phyloP scores from a whole-genome alignment of 2,329 filamentous ascomycete genomes.

The Teratosphaeria gauchensis region DNA sequence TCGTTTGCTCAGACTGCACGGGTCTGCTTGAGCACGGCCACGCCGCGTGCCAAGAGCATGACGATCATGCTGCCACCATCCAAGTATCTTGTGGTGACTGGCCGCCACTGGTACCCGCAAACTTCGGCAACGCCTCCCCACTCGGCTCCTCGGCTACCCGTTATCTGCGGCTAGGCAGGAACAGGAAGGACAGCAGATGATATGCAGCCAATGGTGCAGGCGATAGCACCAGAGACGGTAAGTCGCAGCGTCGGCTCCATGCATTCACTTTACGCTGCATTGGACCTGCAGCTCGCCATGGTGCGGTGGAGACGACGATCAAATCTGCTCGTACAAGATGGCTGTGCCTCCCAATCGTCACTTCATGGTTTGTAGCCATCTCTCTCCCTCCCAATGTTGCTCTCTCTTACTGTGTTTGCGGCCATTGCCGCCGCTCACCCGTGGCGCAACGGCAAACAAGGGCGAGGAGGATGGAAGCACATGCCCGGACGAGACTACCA shows the following conservation, averaged over 20 bases:
- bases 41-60: no score
- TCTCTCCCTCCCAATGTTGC: neutral
- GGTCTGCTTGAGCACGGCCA: no score
- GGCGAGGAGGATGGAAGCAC: constrained; percentile 17
- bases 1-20: no score
- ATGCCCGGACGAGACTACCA: constrained; percentile 27
- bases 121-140: neutral
- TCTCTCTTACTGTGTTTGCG: neutral
- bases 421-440: neutral
- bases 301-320: neutral
- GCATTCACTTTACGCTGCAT: neutral
- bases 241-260: neutral
- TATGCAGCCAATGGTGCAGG: neutral
- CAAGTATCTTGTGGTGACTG: no score
- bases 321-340: neutral
- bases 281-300: neutral
- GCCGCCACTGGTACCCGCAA: no score
- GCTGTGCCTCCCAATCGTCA: neutral
- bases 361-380: neutral
- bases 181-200: neutral
- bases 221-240: neutral
- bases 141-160: neutral
- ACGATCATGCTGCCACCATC: no score
- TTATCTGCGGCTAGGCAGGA: neutral
- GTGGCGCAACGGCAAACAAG: neutral